These are phyloP conservation scores for Tetracladium marchalianum DNA, from an alignment of 495 filamentous ascomycete species.

Conservation along the genomic window DNA sequence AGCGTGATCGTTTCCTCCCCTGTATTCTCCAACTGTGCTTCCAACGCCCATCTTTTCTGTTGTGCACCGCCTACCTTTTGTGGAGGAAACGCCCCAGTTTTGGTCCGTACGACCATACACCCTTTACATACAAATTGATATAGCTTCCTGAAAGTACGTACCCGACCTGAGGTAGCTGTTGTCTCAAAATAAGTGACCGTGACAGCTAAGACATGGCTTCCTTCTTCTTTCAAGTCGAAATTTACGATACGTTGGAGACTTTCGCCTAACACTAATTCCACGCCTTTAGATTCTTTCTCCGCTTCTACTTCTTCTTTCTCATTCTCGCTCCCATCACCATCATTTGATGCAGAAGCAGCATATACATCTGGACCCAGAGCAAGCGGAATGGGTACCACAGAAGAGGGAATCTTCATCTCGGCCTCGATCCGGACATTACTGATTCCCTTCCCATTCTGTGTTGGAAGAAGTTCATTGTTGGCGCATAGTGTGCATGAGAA, in stretches of 20 bases:
- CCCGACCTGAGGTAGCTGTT: conserved; percentile 54
- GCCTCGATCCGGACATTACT: conserved; percentile 73
- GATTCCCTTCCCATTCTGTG: conserved; percentile 41
- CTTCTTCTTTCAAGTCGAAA: conserved; percentile 88
- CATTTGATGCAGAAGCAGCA: not conserved
- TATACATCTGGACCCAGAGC: conserved; percentile 14
- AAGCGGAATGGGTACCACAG: conserved; percentile 12
- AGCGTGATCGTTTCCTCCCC: conserved; percentile 57
- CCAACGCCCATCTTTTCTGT: conserved; percentile 49
- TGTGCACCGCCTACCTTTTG: not conserved
- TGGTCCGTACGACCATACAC: conserved; percentile 82
- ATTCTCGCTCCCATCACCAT: conserved; percentile 10
- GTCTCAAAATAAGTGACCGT: conserved; percentile 80
- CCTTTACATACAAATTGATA: conserved; percentile 94
- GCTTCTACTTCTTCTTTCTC: not conserved
- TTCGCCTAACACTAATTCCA: conserved; percentile 51
- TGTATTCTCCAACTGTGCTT: conserved; percentile 93
- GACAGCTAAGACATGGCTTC: conserved; percentile 86
- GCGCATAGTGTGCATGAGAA: conserved; percentile 91
- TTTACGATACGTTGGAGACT: conserved; percentile 75
- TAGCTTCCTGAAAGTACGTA: conserved; percentile 84
- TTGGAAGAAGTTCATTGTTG: conserved; percentile 63
- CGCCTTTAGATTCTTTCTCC: conserved; percentile 10
- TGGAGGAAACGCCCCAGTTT: conserved; percentile 50
- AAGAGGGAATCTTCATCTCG: conserved; percentile 82